Conservation (phyloP, 2,329 filamentous ascomycete species). For the Chaetomium globosum region DNA sequence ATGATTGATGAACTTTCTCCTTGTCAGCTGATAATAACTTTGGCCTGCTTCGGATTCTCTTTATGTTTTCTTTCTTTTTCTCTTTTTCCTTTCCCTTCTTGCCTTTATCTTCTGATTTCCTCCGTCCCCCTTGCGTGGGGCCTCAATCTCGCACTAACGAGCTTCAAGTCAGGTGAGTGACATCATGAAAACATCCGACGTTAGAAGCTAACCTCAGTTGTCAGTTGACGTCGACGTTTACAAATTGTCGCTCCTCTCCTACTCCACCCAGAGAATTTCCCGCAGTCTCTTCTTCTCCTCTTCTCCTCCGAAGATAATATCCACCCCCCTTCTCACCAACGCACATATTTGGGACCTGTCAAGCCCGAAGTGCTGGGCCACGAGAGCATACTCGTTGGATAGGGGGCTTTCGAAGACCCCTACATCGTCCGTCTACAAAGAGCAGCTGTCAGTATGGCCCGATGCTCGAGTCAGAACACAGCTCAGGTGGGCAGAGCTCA, state of each 20-base stretch:
- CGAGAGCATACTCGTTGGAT: conserved; percentile 76
- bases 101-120: not conserved
- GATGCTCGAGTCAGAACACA: not conserved
- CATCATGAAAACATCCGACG: not conserved
- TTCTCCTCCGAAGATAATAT: conserved; percentile 67
- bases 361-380: conserved; percentile 70
- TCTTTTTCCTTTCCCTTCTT: not conserved
- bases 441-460: not conserved
- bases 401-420: conserved; percentile 77
- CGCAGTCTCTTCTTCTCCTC: conserved; percentile 62
- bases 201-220: not conserved
- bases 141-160: not conserved
- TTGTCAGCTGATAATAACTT: not conserved
- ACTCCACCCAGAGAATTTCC: conserved; percentile 31
- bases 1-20: not conserved
- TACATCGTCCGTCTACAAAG: conserved; percentile 73
- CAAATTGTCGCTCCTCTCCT: not conserved
- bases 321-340: conserved; percentile 63
- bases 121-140: too few relatives aligned
- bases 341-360: conserved; percentile 49
- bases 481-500: conserved; percentile 49
- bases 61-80: not conserved
- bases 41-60: not conserved
- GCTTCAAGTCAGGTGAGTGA: not conserved
- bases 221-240: not conserved